A percentile compares a stretch with the other conserved stretches of the same genome.
These are phyloP conservation scores for Phialemonium atrogriseum DNA, from an alignment of 2,329 filamentous ascomycete species.

Conservation along the genomic window DNA sequence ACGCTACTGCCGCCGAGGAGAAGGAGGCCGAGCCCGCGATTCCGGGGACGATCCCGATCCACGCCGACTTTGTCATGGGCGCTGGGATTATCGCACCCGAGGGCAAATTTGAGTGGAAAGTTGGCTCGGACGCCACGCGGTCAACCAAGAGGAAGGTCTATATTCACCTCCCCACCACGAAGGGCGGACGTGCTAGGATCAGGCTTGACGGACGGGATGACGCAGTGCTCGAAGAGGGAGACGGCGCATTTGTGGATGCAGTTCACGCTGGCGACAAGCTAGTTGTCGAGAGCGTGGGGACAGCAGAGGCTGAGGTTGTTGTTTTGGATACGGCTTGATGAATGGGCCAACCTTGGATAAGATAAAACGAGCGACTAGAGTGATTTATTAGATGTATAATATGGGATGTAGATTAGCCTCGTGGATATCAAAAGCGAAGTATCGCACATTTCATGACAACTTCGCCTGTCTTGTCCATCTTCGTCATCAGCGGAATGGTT, in stretches of 20 bases:
- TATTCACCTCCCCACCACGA: slow-evolving; percentile 73
- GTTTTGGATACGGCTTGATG: slow-evolving; percentile 54
- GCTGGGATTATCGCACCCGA: slow-evolving; percentile 64
- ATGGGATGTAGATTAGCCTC: too few relatives aligned
- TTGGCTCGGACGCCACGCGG: slow-evolving; percentile 51
- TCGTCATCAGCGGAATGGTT: too few relatives aligned
- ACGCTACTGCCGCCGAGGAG: slow-evolving; percentile 55
- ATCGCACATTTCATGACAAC: too few relatives aligned
- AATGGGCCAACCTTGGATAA: neutral
- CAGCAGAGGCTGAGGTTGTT: slow-evolving; percentile 61
- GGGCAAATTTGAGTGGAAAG: slow-evolving; percentile 59
- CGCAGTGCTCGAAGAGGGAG: slow-evolving; percentile 63
- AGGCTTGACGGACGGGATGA: slow-evolving; percentile 58
- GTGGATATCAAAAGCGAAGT: too few relatives aligned
- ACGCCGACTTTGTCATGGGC: slow-evolving; percentile 77
- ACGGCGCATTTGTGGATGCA: slow-evolving; percentile 67
- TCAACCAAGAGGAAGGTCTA: slow-evolving; percentile 63
- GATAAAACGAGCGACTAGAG: too few relatives aligned
- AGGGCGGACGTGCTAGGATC: slow-evolving; percentile 65
- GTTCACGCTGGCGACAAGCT: slow-evolving; percentile 58
- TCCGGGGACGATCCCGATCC: slow-evolving; percentile 67
- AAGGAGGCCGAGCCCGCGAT: slow-evolving; percentile 52
- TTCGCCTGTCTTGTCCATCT: too few relatives aligned
- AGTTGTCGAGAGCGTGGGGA: slow-evolving; percentile 58
- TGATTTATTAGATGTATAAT: too few relatives aligned